Percentiles rank a stretch among this genome's conserved stretches.
Evolutionary conservation across 768 basidiomycete genomes (phyloP).

Genomic region (Suillus plorans): DNA sequence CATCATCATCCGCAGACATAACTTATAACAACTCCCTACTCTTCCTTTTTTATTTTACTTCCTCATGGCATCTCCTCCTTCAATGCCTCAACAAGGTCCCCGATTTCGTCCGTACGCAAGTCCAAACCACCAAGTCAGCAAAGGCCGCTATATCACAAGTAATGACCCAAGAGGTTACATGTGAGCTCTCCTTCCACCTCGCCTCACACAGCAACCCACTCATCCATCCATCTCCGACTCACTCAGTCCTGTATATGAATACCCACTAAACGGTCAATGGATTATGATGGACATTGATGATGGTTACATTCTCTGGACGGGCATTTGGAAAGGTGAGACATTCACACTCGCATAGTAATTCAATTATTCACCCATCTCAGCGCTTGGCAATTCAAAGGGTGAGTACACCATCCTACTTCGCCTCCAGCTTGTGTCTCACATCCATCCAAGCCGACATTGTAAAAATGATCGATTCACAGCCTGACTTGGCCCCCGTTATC

Average conservation of each 20-base stretch:
- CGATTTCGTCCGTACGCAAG: conserved; percentile 71
- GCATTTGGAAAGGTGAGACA: conserved; percentile 85
- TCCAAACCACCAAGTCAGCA: conserved; percentile 77
- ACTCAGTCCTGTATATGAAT: conserved; percentile 81
- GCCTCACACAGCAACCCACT: neutral
- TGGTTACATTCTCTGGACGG: conserved; percentile 90
- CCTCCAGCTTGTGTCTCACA: conserved; percentile 19
- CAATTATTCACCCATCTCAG: conserved; percentile 36
- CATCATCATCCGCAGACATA: conserved; percentile 14
- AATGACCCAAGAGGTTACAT: conserved; percentile 90
- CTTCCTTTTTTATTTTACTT: neutral
- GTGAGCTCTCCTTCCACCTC: conserved; percentile 41
- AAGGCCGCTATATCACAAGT: conserved; percentile 86
- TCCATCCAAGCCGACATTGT: conserved; percentile 74
- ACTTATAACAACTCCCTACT: conserved; percentile 19
- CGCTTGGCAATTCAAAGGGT: conserved; percentile 90
- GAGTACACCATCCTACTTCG: conserved; percentile 14
- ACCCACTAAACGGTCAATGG: conserved; percentile 87
- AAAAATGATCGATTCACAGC: conserved; percentile 90
- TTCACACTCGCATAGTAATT: neutral
- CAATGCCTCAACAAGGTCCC: conserved; percentile 28
- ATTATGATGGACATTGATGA: conserved; percentile 97
- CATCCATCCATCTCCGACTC: too few species aligned
- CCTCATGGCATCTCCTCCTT: conserved; percentile 25
- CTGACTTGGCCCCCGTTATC: conserved; percentile 79